Percentiles rank a stretch among this genome's conserved stretches.
Conservation (phyloP, 371 early-diverging fungal genomes). For the Saksenaea vasiformis region DNA sequence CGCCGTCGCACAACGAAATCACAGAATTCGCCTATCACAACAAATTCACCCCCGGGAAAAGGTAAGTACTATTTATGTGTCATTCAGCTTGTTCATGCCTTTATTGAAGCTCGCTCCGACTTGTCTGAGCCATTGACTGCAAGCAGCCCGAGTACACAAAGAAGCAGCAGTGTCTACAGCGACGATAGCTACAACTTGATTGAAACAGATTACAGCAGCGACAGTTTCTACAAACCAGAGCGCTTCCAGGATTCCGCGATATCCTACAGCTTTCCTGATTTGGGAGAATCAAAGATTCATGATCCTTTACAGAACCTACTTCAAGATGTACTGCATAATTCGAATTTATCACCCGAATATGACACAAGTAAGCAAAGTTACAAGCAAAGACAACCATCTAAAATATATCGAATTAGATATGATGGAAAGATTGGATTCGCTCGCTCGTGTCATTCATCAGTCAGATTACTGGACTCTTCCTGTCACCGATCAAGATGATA, state of each 20-base stretch:
- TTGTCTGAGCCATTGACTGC: neutral
- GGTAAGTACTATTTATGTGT: neutral
- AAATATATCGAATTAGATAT: slow-evolving; percentile 35
- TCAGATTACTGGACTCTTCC: slow-evolving; percentile 35
- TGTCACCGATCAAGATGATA: slow-evolving; percentile 35
- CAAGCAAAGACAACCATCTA: neutral
- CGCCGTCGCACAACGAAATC: slow-evolving; percentile 23
- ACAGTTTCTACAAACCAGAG: neutral
- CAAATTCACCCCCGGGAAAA: neutral
- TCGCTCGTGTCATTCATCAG: slow-evolving; percentile 30
- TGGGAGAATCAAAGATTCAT: slow-evolving; percentile 4
- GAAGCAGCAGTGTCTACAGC: slow-evolving; percentile 9
- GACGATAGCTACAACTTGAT: slow-evolving; percentile 7
- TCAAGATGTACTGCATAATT: slow-evolving; percentile 46
- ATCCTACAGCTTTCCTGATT: neutral
- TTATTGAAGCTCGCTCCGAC: neutral
- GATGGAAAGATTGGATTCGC: slow-evolving; percentile 47
- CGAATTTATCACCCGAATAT: slow-evolving; percentile 40
- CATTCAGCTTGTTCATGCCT: neutral
- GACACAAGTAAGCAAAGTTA: slow-evolving; percentile 43
- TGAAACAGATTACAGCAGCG: slow-evolving; percentile 10
- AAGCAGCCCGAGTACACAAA: neutral
- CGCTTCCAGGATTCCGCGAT: neutral
- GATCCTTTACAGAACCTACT: slow-evolving; percentile 46
- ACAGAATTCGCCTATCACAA: neutral